phyloP scores from a whole-genome alignment of 140 eudicot genomes.

The Erigeron philadelphicus region DNA sequence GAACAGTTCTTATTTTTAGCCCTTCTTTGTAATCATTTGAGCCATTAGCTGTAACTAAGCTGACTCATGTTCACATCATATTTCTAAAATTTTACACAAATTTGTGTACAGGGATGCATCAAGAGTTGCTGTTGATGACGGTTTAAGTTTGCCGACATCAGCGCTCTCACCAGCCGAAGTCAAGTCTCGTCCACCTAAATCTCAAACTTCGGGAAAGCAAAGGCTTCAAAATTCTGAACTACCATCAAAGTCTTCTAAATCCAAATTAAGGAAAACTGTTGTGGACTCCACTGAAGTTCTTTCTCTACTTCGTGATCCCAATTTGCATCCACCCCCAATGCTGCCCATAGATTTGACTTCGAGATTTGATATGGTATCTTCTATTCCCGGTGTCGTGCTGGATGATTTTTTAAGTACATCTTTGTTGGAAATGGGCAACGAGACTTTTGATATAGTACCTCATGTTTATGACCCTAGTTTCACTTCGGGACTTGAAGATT shows the following conservation, averaged over 20 bases:
- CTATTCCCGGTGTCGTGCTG: slow-evolving; percentile 27
- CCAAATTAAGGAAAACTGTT: slow-evolving; percentile 47
- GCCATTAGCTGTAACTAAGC: not conserved
- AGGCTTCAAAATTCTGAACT: slow-evolving; percentile 45
- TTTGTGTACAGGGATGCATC: slow-evolving; percentile 50
- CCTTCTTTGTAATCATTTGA: not conserved
- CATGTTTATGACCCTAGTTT: slow-evolving; percentile 46
- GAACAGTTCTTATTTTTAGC: no score
- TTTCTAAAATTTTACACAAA: not conserved
- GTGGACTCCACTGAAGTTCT: slow-evolving; percentile 31
- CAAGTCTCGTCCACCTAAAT: slow-evolving; percentile 35
- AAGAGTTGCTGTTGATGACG: slow-evolving; percentile 38
- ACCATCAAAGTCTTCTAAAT: slow-evolving; percentile 44
- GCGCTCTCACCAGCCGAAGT: slow-evolving; percentile 36
- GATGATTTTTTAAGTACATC: slow-evolving; percentile 19
- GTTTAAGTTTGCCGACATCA: slow-evolving; percentile 43
- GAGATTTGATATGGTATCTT: slow-evolving; percentile 33
- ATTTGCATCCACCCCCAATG: slow-evolving; percentile 28
- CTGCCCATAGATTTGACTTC: slow-evolving; percentile 22
- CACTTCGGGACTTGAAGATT: slow-evolving; percentile 77
- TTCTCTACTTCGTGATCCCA: slow-evolving; percentile 30
- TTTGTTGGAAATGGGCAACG: slow-evolving; percentile 31
- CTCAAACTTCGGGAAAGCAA: slow-evolving; percentile 54
- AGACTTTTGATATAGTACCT: slow-evolving; percentile 23
- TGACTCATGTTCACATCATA: not conserved